Evolutionary conservation across 129 eudicot genomes (phyloP), one percentile per base, ranked within the genome.

Genomic region (Pseudognaphalium luteoalbum): DNA sequence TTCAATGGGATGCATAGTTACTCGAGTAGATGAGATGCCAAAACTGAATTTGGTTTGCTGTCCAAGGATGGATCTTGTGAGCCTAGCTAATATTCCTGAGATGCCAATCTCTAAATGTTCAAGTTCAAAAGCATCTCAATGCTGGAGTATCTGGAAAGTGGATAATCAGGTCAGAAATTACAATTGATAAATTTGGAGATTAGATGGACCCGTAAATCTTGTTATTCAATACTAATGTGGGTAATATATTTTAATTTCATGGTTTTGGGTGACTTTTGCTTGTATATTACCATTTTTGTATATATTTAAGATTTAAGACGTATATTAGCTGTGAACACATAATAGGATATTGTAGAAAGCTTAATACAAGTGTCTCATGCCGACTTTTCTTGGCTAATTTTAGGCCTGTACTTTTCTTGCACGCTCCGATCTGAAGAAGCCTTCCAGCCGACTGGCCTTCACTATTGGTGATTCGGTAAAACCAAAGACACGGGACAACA

Each of bases 71-170:
- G 99, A 95, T 81, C 93, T 95, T 83, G 97, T 95, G 83, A 83
- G 73, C 81, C 93, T 88, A 80, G 90, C 97, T 69, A 87, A 85
- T 78, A 83, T 95, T 56, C 86, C 76, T 78, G 99, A 95, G 83
- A 84, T 71, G 76, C 99, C 99, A 42, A 80, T 95, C 17, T 86
- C 96, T 41, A 83, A 85, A 80, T 87, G 82, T 73, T 85, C 84
- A 14, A 87, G 85, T 78, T 86, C 92, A 29, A 89, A 78, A 72
- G 83, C 85, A 73, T 87, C 96, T 73, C 90, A 91, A 51, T 89
- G 96, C 83, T 95, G 97, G 97, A 95, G 99, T 67, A 82, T 95
- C 82, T 95, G 99, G 99, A 95, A 89, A 86, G 94, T 95, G 76
- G 94, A 95, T 66, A 91, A 95, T 89, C 99, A 95, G 97, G 99